Conservation (phyloP, 495 filamentous ascomycete species). For the Neurospora sp. region DNA sequence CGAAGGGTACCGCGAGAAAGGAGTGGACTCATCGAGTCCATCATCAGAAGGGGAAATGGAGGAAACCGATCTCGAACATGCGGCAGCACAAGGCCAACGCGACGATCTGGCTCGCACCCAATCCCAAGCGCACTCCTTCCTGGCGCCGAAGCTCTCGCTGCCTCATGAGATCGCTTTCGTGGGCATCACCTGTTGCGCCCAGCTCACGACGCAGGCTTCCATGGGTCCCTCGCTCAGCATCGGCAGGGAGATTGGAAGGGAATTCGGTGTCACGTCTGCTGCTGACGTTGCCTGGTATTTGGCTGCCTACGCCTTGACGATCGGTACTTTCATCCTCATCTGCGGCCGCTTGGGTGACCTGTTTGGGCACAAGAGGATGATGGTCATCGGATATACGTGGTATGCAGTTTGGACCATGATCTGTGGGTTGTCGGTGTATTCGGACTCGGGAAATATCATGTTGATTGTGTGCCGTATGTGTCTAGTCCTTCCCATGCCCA, state of each 20-base stretch:
- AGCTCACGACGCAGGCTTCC: slow-evolving; percentile 27
- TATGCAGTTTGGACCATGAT: slow-evolving; percentile 49
- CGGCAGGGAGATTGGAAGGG: slow-evolving; percentile 21
- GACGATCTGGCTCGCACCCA: neutral
- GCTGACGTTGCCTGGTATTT: slow-evolving; percentile 43
- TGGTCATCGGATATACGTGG: slow-evolving; percentile 48
- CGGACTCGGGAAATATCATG: slow-evolving; percentile 30
- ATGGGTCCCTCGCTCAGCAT: slow-evolving; percentile 22
- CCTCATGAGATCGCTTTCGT: slow-evolving; percentile 34
- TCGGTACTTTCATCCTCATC: slow-evolving; percentile 57
- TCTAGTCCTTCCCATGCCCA: neutral
- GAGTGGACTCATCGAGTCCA: neutral
- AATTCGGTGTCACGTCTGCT: slow-evolving; percentile 13
- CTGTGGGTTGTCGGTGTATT: slow-evolving; percentile 27
- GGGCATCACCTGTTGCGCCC: slow-evolving; percentile 32
- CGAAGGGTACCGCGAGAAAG: neutral
- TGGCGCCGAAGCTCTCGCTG: slow-evolving; percentile 16
- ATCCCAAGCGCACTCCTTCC: neutral
- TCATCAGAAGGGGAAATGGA: neutral
- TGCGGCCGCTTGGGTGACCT: slow-evolving; percentile 51
- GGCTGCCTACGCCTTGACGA: slow-evolving; percentile 48
- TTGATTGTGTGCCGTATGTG: slow-evolving; percentile 39
- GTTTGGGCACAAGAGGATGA: slow-evolving; percentile 48
- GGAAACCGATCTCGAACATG: neutral
- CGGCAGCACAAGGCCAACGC: neutral